phyloP scores from a whole-genome alignment of 2,329 filamentous ascomycete species.

The Cercospora nicotianae region DNA sequence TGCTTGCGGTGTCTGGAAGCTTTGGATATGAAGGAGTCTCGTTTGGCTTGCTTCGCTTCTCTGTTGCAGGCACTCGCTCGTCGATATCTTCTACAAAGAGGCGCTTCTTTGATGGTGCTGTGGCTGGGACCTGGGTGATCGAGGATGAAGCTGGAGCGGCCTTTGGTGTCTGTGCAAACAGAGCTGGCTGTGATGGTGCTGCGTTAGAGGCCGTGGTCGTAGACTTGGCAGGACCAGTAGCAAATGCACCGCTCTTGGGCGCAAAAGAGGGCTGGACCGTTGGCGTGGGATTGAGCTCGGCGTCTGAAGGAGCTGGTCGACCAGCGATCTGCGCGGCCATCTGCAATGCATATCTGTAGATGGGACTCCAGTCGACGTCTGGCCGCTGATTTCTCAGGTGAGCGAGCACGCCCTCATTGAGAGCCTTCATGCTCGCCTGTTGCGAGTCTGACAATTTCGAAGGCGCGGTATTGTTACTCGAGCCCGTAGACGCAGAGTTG shows the following conservation, averaged over 20 bases:
- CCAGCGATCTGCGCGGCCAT: slow-evolving; percentile 30
- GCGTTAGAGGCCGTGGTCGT: not conserved
- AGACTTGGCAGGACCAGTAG: slow-evolving; percentile 4
- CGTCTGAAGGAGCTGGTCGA: slow-evolving; percentile 11
- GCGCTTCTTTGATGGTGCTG: slow-evolving; percentile 34
- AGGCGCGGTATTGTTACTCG: not conserved
- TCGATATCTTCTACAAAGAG: slow-evolving; percentile 28
- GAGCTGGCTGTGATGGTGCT: slow-evolving; percentile 5
- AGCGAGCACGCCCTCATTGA: slow-evolving; percentile 34
- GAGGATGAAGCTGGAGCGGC: slow-evolving; percentile 20
- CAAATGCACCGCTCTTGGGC: not conserved
- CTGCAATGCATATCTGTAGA: slow-evolving; percentile 33
- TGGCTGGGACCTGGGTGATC: slow-evolving; percentile 29
- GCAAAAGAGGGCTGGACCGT: not conserved
- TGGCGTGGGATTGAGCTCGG: slow-evolving; percentile 16
- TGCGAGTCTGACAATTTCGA: slow-evolving; percentile 7
- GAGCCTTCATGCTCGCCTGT: slow-evolving; percentile 24
- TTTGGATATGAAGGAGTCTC: slow-evolving; percentile 34
- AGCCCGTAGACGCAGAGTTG: not conserved
- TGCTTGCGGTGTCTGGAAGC: slow-evolving; percentile 35
- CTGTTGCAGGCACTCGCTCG: slow-evolving; percentile 29
- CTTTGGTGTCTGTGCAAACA: slow-evolving; percentile 26
- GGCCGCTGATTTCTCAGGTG: slow-evolving; percentile 31
- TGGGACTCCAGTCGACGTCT: slow-evolving; percentile 32
- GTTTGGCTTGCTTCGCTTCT: slow-evolving; percentile 36